These are phyloP conservation scores for Amphicarpaea edgeworthii DNA, from an alignment of 306 rosid species.

Conservation along the genomic window DNA sequence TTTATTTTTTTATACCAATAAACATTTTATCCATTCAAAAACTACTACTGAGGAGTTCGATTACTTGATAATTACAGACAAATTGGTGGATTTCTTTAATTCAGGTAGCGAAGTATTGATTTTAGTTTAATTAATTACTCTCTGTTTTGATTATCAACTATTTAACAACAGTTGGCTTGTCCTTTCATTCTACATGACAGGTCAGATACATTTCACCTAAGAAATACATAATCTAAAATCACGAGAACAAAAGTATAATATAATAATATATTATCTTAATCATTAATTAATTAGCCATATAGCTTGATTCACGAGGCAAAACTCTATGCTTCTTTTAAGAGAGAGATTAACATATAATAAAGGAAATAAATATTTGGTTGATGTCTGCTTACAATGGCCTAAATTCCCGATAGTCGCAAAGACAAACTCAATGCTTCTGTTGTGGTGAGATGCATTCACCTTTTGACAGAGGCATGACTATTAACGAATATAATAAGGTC, in stretches of 20 bases:
- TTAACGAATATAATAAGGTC: constrained; percentile 33
- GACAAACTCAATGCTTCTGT: constrained; percentile 35
- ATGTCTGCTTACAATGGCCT: constrained; percentile 67
- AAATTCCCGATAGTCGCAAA: constrained; percentile 56
- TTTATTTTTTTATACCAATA: no score
- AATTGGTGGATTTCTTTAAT: no score
- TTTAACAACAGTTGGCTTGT: constrained; percentile 30
- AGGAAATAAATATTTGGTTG: constrained; percentile 26
- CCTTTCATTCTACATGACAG: constrained; percentile 22
- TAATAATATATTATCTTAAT: constrained; percentile 25
- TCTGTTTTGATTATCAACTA: no score
- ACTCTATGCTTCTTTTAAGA: neutral
- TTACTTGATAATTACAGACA: no score
- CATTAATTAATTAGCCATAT: constrained; percentile 16
- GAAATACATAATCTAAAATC: constrained; percentile 46
- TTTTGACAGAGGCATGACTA: constrained; percentile 44
- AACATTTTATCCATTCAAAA: no score
- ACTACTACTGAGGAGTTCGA: no score
- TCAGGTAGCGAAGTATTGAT: no score
- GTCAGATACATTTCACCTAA: constrained; percentile 47
- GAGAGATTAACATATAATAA: neutral
- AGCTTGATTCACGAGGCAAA: constrained; percentile 43
- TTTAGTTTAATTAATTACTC: no score
- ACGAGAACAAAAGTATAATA: constrained; percentile 55
- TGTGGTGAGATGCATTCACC: constrained; percentile 52